Percentiles rank a stretch among this genome's conserved stretches.
phyloP scores from a whole-genome alignment of 2,329 filamentous ascomycete species.

The Phaeosphaeria sp. region DNA sequence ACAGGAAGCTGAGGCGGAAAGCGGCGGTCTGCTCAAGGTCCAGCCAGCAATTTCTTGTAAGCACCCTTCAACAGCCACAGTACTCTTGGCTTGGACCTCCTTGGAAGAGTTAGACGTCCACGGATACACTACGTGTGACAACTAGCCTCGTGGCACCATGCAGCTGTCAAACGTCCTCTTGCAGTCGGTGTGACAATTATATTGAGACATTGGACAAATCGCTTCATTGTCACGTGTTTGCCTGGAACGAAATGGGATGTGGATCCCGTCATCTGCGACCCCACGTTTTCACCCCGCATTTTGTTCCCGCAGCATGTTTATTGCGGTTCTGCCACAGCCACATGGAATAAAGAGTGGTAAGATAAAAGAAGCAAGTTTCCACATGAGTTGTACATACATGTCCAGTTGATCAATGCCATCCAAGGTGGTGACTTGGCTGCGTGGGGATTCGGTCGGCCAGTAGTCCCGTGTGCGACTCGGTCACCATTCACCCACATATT shows the following conservation, averaged over 20 bases:
- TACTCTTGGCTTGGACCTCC: background rate
- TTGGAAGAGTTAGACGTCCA: background rate
- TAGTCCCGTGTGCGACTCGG: no score
- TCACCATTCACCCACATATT: no score
- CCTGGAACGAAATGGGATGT: no score
- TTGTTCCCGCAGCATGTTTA: background rate
- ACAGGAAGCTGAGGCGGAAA: constrained; percentile 8
- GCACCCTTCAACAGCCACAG: background rate
- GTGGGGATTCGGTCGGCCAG: no score
- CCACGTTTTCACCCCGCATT: constrained; percentile 9
- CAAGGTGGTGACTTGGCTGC: no score
- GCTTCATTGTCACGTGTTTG: background rate
- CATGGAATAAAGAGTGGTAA: background rate
- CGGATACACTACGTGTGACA: background rate
- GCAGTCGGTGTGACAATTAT: background rate
- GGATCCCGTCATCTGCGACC: background rate
- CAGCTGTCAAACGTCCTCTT: background rate
- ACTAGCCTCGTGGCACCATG: background rate
- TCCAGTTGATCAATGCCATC: no score
- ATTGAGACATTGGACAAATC: background rate
- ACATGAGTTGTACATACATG: no score
- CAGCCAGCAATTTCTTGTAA: constrained; percentile 2
- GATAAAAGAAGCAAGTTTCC: background rate
- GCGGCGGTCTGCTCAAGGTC: constrained; percentile 3
- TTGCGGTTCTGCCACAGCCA: background rate